Base-by-base conservation (phyloP, 129 eudicot species). In the Pseudognaphalium luteoalbum region DNA sequence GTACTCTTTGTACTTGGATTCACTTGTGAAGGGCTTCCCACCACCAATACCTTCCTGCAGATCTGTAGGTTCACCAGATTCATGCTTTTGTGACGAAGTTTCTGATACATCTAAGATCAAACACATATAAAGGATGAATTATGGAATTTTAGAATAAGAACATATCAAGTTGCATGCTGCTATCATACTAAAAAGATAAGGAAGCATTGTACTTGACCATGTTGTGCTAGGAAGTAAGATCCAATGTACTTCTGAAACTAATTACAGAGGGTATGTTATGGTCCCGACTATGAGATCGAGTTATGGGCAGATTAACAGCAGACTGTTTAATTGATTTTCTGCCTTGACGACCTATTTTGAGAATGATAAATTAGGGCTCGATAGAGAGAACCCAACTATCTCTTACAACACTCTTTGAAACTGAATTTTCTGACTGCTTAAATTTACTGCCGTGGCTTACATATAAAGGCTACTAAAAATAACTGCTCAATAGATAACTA, bases 1-100 rank as follows among this genome's bases (percentile, higher is more conserved):
- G 71, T 73, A 84, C 85, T 91, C 99, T 70, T 83, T 87, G 76
- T 87, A 87, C 78, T 78, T 91, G 71, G 78, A 47, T 78, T 80
- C 91, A 70, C 72, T 85, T 70, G 87, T 47, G 73, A 66, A 62
- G 30, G 76, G 59, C 87, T 85, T 92, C 42, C 62, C 75, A 50
- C 15, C 47, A 32, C 52, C 75, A 81, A 57, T 16, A 61, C 83
- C 82, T 80, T 93, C 95, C 80, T 74, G 84, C 76, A 50, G 77
- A 59, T 57, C 58, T 3, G 75, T 61, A 21, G 87, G 65, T 52
- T 82, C 86, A 4, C 77, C 78, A 62, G 87, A 33, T 73, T 68
- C 83, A 75, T 63, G 86, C 72, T 59, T 73, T 15, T 73, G 76
- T 29, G 70, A 70, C 22, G 87, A 74, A 76, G 59, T 76, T 83